These are phyloP conservation scores for Acrodontium crateriforme DNA, from an alignment of 2,329 filamentous ascomycete genomes.

Conservation along the genomic window DNA sequence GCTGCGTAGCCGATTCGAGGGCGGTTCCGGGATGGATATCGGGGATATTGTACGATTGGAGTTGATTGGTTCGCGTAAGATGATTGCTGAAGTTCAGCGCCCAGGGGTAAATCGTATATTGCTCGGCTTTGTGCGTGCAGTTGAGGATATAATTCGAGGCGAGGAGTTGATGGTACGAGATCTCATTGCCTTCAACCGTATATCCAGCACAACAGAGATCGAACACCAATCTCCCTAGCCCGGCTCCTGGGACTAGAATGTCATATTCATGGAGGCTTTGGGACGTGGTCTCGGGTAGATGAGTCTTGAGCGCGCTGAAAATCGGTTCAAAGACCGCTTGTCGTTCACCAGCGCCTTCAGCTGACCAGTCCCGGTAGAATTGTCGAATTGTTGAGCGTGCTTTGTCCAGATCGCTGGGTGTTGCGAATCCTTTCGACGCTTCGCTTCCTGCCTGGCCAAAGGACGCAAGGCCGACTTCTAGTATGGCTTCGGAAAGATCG, in stretches of 20 bases:
- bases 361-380: slow-evolving; percentile 89
- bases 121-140: slow-evolving; percentile 42
- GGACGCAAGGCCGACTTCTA: slow-evolving; percentile 51
- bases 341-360: slow-evolving; percentile 60
- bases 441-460: slow-evolving; percentile 40
- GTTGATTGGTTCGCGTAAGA: slow-evolving; percentile 55
- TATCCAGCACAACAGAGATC: slow-evolving; percentile 66
- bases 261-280: slow-evolving; percentile 31
- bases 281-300: slow-evolving; percentile 24
- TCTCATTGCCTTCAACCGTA: slow-evolving; percentile 74
- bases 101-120: slow-evolving; percentile 74
- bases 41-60: slow-evolving; percentile 60
- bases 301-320: slow-evolving; percentile 45
- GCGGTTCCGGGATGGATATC: slow-evolving; percentile 45
- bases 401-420: slow-evolving; percentile 68
- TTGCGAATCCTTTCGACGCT: slow-evolving; percentile 59
- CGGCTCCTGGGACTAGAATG: slow-evolving; percentile 80
- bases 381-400: slow-evolving; percentile 84
- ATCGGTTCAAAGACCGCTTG: slow-evolving; percentile 66
- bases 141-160: slow-evolving; percentile 68
- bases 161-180: slow-evolving; percentile 92
- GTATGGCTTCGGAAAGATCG: slow-evolving; percentile 64
- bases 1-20: slow-evolving; percentile 18
- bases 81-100: slow-evolving; percentile 83
- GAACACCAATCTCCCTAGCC: slow-evolving; percentile 76